Evolutionary conservation across 768 basidiomycete species (phyloP), one percentile per base, ranked within the genome.

Genomic region (Leccinellum rugosiceps): DNA sequence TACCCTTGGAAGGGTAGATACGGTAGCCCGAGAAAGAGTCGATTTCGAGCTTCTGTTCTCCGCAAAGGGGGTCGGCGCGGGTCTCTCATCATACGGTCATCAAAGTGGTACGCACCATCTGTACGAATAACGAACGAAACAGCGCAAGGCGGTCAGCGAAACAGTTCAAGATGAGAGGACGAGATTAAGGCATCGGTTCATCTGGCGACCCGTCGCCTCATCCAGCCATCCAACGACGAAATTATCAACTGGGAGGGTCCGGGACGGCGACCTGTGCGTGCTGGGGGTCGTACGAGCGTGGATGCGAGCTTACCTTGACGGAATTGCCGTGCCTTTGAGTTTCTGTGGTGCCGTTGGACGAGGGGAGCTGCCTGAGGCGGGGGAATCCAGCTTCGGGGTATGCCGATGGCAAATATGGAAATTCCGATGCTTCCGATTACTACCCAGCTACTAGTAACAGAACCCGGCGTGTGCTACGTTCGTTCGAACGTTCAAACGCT

Each of bases 1-100:
- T 91, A 74, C 95, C 96, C 89, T 90, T 96, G 77, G 86, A 86
- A 65, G 96, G 96, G 87, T 98, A 99, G 82, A 99, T 95, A 71
- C 89, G 88, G 85, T 82, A 94, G 68, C 92, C 92, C 69, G 94
- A 96, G 85, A 99, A 98, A 58, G 88, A 88, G 82, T 98, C 97
- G 80, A 94, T 90, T 79, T 98, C 96, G 82, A 98, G 87, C 87
- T 98, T 98, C 90, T 92, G 61, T 59, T 67, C 67, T 69, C 71
- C 50, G 28, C 41, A 38, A 41, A 13, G 2, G 6, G 14, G 30
- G 52, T 67, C 15, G 51, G 56, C 23, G 47, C 26, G 17, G 2
- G 34, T 48, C 41, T 34, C 45, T 28, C 23, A 25, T 2, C 10
- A 30, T 11, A 52, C 1, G 25, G 44, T 35, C 30, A 38, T 26